Base-by-base conservation (phyloP, 148 eudicot species). In the Vaccinium macrocarpon region DNA sequence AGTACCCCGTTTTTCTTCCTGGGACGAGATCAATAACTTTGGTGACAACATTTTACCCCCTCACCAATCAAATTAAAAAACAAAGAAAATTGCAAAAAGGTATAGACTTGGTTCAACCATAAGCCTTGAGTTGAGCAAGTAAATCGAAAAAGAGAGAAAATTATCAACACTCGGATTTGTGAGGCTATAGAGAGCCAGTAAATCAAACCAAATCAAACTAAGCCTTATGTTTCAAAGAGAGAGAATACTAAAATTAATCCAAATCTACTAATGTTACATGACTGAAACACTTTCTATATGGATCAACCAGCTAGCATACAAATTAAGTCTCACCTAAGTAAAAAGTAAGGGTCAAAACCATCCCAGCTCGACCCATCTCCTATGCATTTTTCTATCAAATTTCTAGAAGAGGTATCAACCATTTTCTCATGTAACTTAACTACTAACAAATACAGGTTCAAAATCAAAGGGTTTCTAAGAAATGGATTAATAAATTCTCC, bases 311-410 rank as follows among this genome's bases (percentile, higher is more conserved):
- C 32, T 14, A 70, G 78, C 52, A 14, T 32, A 77, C 46, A 86
- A 82, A 72, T 78, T 48, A 18, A 23, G 70, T 76, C 57, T 90
- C 87, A 93, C 62, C 89, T 82, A 10, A 95, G 93, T 50, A 95
- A 87, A 82, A 94, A 96, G 84, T 94, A 96, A 71, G 98, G 97
- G 90, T 93, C 84, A 80, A 92, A 94, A 78, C 92, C 90, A 82
- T 90, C 92, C 99, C 99, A 94, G 66, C 64, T 68, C 35, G 87
- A 82, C 68, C 79, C 81, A 62, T 66, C 89, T 56, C 82, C 86
- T 29, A 73, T 73, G 55, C 80, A 52, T 42, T 81, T 86, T 32
- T 57, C 53, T n/a, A 49, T 81, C 87, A 84, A 83, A 89, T 86
- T 50, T 32, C 82, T 64, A 50, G 82, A 77, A 62, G 62, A 81